A percentile compares a stretch with the other conserved stretches of the same genome.
Conservation (phyloP, 495 filamentous ascomycete genomes). For the Penicillium canescens region DNA sequence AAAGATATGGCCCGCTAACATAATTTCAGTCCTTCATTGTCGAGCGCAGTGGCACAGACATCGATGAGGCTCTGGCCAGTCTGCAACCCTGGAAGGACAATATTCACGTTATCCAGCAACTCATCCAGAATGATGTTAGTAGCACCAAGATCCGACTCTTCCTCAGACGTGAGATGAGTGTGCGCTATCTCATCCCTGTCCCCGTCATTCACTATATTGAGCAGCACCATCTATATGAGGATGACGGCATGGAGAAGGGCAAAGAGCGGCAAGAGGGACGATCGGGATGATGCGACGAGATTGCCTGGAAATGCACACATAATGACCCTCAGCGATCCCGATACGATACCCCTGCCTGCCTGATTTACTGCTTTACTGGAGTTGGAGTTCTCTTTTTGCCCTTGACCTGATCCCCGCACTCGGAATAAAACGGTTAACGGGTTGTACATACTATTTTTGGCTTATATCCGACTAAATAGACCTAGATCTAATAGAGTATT, state of each 20-base stretch:
- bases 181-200: constrained; percentile 63
- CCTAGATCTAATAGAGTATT: not conserved
- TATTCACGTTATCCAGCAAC: constrained; percentile 84
- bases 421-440: not conserved
- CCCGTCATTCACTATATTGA: constrained; percentile 79
- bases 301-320: constrained; percentile 2
- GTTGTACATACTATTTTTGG: constrained; percentile 17
- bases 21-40: constrained; percentile 71
- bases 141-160: constrained; percentile 89
- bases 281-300: constrained; percentile 20
- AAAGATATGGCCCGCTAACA: not conserved
- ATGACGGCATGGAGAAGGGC: constrained; percentile 55
- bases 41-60: constrained; percentile 85
- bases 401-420: not conserved
- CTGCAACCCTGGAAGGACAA: constrained; percentile 74
- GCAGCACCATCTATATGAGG: constrained; percentile 69
- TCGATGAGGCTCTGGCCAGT: constrained; percentile 75
- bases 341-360: constrained; percentile 28
- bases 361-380: constrained; percentile 11
- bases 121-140: constrained; percentile 88
- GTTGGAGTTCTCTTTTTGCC: constrained; percentile 12
- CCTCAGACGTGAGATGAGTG: constrained; percentile 76
- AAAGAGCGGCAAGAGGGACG: constrained; percentile 29
- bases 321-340: constrained; percentile 19
- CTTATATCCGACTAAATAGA: constrained; percentile 9